Base-by-base conservation (phyloP, 345 rosid genomes). In the Aegle marmelos region DNA sequence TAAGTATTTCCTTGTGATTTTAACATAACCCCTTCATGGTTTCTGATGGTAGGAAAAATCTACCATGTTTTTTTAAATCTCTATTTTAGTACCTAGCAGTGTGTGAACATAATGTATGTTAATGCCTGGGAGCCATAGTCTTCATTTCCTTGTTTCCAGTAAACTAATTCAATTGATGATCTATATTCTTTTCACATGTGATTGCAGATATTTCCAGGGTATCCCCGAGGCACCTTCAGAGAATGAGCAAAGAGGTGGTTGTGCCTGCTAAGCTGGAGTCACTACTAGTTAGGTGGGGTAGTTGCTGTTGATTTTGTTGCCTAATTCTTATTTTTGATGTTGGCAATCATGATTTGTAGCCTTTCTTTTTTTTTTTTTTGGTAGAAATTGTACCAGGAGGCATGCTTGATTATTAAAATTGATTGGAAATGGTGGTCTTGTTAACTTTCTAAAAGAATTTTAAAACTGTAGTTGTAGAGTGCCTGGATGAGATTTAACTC, bases 181-280 rank as follows among this genome's bases (percentile, higher is more conserved):
- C 50, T 13, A 3, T 9, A 31, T 33, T 33, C 25, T 2, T 9
- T 82, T 62, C 1, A 30, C 7, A 2, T 65, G 22, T 76, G 28
- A 72, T 60, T 84, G 83, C 89, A 95, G 98, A 89, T 95, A 95
- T 86, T 95, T 95, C 86, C 97, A 93, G 79, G 94, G 94, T 56
- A 85, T 91, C 61, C 94, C 95, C 1, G 97, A 91, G 56, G 88
- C 89, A 53, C 90, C 83, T 50, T 80, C 94, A 0, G 97, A 92
- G 84, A 86, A 82, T n/a, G 98, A 92, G 82, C 98, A 92, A 82
- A 85, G 95, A 82, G 90, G 98, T 31, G 97, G 98, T 17, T 95
- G 98, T 76, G 90, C 98, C 33, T 95, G 98, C 82, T 95, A 88
- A 95, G 14, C 56, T 63, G 16, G 31, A 37, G 60, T 5, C 53